These are phyloP conservation scores for Venustampulla echinocandica DNA, from an alignment of 495 filamentous ascomycete genomes.

Conservation along the genomic window DNA sequence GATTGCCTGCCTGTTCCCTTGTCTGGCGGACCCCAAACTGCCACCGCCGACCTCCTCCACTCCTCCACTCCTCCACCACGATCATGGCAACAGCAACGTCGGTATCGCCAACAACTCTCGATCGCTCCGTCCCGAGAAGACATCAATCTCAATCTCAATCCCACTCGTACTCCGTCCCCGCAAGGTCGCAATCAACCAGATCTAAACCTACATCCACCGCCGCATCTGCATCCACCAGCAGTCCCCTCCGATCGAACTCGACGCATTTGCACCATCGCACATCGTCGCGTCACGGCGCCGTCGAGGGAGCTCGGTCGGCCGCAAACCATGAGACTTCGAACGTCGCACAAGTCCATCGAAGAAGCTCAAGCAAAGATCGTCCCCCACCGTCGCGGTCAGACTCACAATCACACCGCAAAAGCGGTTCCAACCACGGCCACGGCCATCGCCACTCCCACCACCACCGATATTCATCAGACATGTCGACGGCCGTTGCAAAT, in stretches of 20 bases:
- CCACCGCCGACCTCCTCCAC: too few relatives aligned
- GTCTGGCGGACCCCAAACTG: too few relatives aligned
- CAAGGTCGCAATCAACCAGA: slow-evolving; percentile 18
- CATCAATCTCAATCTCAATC: too few relatives aligned
- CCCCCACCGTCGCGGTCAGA: slow-evolving; percentile 24
- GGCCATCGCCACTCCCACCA: slow-evolving; percentile 9
- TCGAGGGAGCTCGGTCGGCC: slow-evolving; percentile 30
- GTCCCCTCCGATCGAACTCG: slow-evolving; percentile 25
- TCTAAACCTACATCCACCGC: slow-evolving; percentile 5
- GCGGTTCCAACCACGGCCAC: slow-evolving; percentile 1
- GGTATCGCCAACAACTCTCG: slow-evolving; percentile 11
- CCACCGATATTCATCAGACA: slow-evolving; percentile 13
- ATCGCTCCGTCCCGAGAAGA: slow-evolving; percentile 13
- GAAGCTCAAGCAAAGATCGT: slow-evolving; percentile 33
- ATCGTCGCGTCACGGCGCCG: slow-evolving; percentile 23
- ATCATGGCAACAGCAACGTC: slow-evolving; percentile 20
- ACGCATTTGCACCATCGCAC: slow-evolving; percentile 27
- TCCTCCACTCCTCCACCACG: too few relatives aligned
- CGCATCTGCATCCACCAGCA: slow-evolving; percentile 18
- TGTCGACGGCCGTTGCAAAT: slow-evolving; percentile 30
- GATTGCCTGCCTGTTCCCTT: too few relatives aligned
- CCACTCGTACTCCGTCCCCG: slow-evolving; percentile 10
- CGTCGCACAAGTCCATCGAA: slow-evolving; percentile 31
- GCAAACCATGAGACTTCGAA: slow-evolving; percentile 35
- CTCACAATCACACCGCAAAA: background rate